Percentiles rank a stretch among this genome's conserved stretches.
Evolutionary conservation across 352 stramenopile species (phyloP).

Genomic region (Elongisporangium anandrum): DNA sequence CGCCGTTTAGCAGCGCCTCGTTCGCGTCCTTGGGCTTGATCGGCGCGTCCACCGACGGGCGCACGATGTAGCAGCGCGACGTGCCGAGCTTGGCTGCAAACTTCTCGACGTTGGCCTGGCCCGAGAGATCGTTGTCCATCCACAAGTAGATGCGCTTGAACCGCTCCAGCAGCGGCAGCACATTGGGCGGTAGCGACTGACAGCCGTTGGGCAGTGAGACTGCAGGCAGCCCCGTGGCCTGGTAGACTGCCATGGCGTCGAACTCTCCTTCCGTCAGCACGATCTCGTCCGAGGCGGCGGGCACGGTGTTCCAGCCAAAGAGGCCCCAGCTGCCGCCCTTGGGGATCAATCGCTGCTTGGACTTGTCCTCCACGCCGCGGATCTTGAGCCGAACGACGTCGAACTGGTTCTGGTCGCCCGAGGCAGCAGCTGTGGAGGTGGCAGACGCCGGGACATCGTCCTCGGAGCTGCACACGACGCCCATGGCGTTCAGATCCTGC

Average conservation of each 20-base stretch:
- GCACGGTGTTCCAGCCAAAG: constrained; percentile 99
- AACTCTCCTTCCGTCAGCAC: constrained; percentile 98
- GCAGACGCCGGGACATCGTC: constrained; percentile 4
- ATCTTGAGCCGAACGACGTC: constrained; percentile 83
- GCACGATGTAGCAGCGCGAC: constrained; percentile 89
- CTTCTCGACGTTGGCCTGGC: constrained; percentile 94
- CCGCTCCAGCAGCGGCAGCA: constrained; percentile 94
- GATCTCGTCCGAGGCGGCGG: constrained; percentile 79
- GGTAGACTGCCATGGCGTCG: constrained; percentile 96
- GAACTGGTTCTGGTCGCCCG: constrained; percentile 72
- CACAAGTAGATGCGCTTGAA: constrained; percentile 98
- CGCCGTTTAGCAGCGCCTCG: constrained; percentile 91
- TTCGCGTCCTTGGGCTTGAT: constrained; percentile 97
- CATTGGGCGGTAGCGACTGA: constrained; percentile 91
- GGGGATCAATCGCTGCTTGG: constrained; percentile 81
- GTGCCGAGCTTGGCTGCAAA: constrained; percentile 96
- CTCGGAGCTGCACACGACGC: constrained; percentile 36
- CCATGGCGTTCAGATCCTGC: constrained; percentile 83
- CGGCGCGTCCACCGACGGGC: constrained; percentile 36
- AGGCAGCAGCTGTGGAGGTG: background rate
- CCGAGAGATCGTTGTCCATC: constrained; percentile 98
- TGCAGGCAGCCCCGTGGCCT: constrained; percentile 90
- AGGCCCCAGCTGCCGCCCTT: constrained; percentile 96
- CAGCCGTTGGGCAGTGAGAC: constrained; percentile 98
- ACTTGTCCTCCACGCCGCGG: constrained; percentile 81